These are phyloP conservation scores for Juncus inflexus DNA, from an alignment of 176 grass and related monocot species.

Conservation along the genomic window DNA sequence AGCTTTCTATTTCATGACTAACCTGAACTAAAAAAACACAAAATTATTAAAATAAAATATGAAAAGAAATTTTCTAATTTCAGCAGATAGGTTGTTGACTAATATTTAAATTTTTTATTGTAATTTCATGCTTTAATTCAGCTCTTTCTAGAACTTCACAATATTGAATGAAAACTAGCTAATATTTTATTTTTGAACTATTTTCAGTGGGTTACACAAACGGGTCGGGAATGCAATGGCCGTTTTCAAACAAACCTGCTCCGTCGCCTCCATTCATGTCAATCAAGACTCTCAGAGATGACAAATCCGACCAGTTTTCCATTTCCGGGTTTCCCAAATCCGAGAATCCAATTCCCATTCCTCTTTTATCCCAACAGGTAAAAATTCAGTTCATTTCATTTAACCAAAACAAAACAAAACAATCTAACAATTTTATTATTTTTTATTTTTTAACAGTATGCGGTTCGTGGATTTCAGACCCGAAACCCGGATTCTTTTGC, in stretches of 20 bases:
- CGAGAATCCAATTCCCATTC: conserved; percentile 7
- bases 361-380: conserved; percentile 52
- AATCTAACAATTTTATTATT: neutral
- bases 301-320: conserved; percentile 39
- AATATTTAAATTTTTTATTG: conserved; percentile 3
- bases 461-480: conserved; percentile 23
- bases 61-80: neutral
- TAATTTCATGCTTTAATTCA: conserved; percentile 1
- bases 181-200: conserved; percentile 12
- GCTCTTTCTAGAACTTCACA: no score
- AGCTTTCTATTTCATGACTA: neutral
- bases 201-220: conserved; percentile 47
- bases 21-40: no score
- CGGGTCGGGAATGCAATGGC: conserved; percentile 55
- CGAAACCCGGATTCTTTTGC: conserved; percentile 2
- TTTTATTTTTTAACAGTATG: conserved; percentile 11
- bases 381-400: neutral
- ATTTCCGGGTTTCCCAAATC: conserved; percentile 39
- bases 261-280: conserved; percentile 55
- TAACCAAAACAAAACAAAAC: neutral
- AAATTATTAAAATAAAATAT: neutral
- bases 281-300: conserved; percentile 41
- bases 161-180: no score
- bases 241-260: conserved; percentile 41
- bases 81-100: neutral